Evolutionary conservation across 257 asterid species (phyloP), one percentile per base, ranked within the genome.

Genomic region (Ocimum tenuiflorum): DNA sequence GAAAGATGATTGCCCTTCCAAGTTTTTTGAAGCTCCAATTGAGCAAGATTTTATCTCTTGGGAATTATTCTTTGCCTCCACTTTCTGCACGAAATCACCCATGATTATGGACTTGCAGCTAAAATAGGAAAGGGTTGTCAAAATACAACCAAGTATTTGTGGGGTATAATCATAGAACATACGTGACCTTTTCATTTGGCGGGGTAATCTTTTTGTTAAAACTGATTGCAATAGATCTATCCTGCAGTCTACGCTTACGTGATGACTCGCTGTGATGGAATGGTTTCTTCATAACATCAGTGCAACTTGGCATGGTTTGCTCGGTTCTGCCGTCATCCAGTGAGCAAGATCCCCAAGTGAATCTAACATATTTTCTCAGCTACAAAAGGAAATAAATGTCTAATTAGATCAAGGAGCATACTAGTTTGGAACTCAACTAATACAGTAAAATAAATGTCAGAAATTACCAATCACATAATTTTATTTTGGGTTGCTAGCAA

Each of bases 281-380:
- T 47, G 95, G 69, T 65, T 79, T 78, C 60, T 55, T 71, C 41
- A 77, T 67, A 45, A 71, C 63, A 36, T 85, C 84, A 57, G 79
- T 50, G 76, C 94, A 87, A 49, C 88, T 78, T 58, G 78, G 68
- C 39, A 58, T 84, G 38, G 77, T 73, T 49, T 76, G 65, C 63
- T 65, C 86, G 63, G 68, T 80, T 49, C 41, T 51, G 63, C 71
- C 14, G 29, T 71, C 95, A 73, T 82, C 91, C 78, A 87, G 54
- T 55, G 84, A 65, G 78, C 81, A 69, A 65, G 79, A 73, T 35
- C 83, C 92, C 87, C 94, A 91, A 19, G 91, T 91, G 85, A 76
- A 89, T 81, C 78, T 77, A 53, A 91, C 98, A 66, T 91, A 91
- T 63, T 77, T 91, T 73, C 98, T 80, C 82, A 91, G 70, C 98